Conservation (phyloP, 208 protist genomes). For the Naegleria fowleri region DNA sequence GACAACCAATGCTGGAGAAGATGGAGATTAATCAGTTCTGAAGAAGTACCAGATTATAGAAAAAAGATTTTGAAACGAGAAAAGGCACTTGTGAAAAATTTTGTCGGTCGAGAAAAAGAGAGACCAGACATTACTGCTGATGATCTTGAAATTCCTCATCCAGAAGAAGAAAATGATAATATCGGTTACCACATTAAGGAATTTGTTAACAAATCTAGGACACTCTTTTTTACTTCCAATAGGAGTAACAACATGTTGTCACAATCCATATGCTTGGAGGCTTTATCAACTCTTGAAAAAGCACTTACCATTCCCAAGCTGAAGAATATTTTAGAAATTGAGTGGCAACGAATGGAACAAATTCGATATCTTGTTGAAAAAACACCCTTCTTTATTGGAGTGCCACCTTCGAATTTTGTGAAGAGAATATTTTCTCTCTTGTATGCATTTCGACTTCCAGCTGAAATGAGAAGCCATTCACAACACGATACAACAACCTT, state of each 20-base stretch:
- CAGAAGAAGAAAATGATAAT: background rate
- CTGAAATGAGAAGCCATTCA: background rate
- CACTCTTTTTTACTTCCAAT: background rate
- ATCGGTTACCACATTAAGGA: background rate
- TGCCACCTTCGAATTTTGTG: background rate
- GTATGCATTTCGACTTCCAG: background rate
- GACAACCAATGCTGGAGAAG: constrained; percentile 63
- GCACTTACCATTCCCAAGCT: background rate
- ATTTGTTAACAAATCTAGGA: background rate
- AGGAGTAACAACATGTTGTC: background rate
- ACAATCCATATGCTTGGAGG: background rate
- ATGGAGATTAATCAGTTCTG: constrained; percentile 50
- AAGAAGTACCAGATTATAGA: constrained; percentile 36
- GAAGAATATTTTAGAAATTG: background rate
- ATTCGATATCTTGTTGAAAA: background rate
- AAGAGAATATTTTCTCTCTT: background rate
- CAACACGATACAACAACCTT: background rate
- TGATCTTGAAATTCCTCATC: constrained; percentile 36
- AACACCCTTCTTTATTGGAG: background rate
- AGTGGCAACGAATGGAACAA: background rate
- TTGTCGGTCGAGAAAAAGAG: constrained; percentile 51
- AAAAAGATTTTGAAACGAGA: constrained; percentile 31
- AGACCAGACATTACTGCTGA: constrained; percentile 42
- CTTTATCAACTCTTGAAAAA: background rate
- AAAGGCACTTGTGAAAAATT: constrained; percentile 43